Percentiles rank a stretch among this genome's conserved stretches.
Evolutionary conservation across 495 filamentous ascomycete genomes (phyloP).

Genomic region (Symbiotaphrina buchneri): DNA sequence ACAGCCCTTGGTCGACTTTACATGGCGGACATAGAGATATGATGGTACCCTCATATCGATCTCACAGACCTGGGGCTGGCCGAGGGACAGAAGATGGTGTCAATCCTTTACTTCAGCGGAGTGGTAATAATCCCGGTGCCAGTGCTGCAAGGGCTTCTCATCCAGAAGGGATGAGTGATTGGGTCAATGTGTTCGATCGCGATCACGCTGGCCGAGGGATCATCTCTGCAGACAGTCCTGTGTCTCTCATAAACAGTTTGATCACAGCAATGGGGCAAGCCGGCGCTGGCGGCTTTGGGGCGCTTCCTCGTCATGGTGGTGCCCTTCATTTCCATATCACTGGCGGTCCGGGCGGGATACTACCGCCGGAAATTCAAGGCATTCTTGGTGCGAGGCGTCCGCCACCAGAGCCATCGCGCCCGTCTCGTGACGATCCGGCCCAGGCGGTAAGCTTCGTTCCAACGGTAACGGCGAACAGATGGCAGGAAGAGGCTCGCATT

Average conservation of each 20-base stretch:
- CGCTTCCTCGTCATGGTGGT: conserved; percentile 31
- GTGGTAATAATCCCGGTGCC: conserved; percentile 1
- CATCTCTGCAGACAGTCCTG: conserved; percentile 32
- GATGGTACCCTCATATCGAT: conserved; percentile 25
- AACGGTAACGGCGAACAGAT: conserved; percentile 45
- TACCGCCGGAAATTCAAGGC: conserved; percentile 31
- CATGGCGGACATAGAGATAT: conserved; percentile 11
- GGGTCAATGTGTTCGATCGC: conserved; percentile 31
- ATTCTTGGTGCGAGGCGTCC: conserved; percentile 28
- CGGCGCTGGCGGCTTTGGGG: conserved; percentile 23
- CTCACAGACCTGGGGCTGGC: conserved; percentile 24
- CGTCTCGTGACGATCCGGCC: conserved; percentile 30
- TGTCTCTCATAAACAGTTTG: conserved; percentile 37
- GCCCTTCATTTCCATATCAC: conserved; percentile 26
- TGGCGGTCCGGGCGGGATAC: conserved; percentile 21
- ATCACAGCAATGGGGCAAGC: conserved; percentile 32
- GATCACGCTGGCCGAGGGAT: conserved; percentile 18
- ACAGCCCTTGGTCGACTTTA: conserved; percentile 14
- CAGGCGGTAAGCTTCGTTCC: conserved; percentile 50
- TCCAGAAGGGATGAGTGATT: conserved; percentile 14
- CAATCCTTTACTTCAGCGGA: conserved; percentile 43
- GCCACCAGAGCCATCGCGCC: conserved; percentile 18
- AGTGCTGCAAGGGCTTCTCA: conserved; percentile 5
- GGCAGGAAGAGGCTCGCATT: conserved; percentile 80
- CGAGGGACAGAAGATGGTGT: conserved; percentile 49